Base-by-base conservation (phyloP, 192 early-diverging fungal species). In the Umbelopsis ramanniana region DNA sequence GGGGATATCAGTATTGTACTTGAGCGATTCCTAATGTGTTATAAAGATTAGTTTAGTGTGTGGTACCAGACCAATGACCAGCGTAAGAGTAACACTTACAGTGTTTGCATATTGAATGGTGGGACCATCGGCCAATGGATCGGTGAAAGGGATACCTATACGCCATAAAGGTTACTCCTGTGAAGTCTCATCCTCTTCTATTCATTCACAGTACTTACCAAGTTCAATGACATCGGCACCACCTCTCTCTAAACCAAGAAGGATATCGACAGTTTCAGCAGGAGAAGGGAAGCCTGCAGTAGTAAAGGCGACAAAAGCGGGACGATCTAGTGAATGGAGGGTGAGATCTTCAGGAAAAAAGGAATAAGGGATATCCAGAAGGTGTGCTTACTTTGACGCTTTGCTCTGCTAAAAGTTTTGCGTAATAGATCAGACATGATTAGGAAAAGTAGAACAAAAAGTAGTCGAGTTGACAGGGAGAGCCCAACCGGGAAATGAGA, bases 151-250 rank as follows among this genome's bases (percentile, higher is more conserved):
- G 15, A 99, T 89, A 43, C 91, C 90, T 91, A 40, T 54, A 46
- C n/a, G 3, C 35, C 22, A 33, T 43, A 52, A 21, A 21, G 2
- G 17, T 50, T 23, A 22, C 35, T 63, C 23, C 4, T 46, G 23
- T 6, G 15, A 69, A 52, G 10, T 38, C 15, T 38, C 9, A 9
- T 35, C 29, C 29, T 29, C 29, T 3, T 29, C 29, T 40, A 46
- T 22, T n/a, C 8, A 68, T 19, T 38, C 29, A 46, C 2, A 46
- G 14, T 12, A 21, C 52, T 57, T 80, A 89, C 97, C 97, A 22
- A 99, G 85, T 83, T 99, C 98, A 74, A 99, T 94, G 22, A 96
- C 88, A 75, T 98, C 97, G 17, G 92, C 93, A 43, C 98, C 98
- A 69, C 97, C 96, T 73, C 83, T 85, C 75, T 99, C 90, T 6